Conservation (phyloP, 768 basidiomycete genomes). For the Solioccasus polychromus region DNA sequence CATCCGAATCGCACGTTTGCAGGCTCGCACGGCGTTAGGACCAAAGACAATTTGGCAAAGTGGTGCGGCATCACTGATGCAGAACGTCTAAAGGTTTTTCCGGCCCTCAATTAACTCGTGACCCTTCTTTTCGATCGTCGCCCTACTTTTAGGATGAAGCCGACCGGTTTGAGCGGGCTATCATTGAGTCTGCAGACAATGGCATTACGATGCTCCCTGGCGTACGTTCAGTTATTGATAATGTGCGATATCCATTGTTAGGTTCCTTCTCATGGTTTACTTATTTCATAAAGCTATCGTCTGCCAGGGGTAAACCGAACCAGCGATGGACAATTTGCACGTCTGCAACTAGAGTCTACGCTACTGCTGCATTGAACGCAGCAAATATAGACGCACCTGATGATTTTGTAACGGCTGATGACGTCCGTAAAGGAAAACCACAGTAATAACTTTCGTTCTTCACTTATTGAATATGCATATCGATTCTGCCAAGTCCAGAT, state of each 20-base stretch:
- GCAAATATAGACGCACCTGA: slow-evolving; percentile 69
- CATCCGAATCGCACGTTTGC: slow-evolving; percentile 2
- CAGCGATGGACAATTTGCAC: slow-evolving; percentile 89
- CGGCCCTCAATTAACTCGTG: background rate
- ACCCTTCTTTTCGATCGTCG: slow-evolving; percentile 6
- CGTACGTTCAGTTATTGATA: slow-evolving; percentile 53
- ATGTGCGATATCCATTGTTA: slow-evolving; percentile 35
- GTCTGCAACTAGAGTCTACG: slow-evolving; percentile 77
- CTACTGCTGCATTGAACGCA: slow-evolving; percentile 62
- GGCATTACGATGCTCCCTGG: slow-evolving; percentile 77
- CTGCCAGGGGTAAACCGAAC: slow-evolving; percentile 38
- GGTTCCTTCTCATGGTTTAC: background rate
- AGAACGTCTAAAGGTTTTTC: slow-evolving; percentile 62
- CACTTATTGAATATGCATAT: background rate
- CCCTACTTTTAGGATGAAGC: slow-evolving; percentile 54
- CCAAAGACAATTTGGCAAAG: slow-evolving; percentile 72
- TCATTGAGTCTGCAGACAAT: slow-evolving; percentile 56
- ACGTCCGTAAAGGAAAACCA: slow-evolving; percentile 82
- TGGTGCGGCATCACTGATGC: slow-evolving; percentile 69
- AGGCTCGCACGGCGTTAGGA: slow-evolving; percentile 83
- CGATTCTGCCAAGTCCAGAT: slow-evolving; percentile 55
- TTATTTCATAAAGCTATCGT: slow-evolving; percentile 28
- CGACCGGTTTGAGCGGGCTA: slow-evolving; percentile 75
- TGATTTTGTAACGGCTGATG: slow-evolving; percentile 78
- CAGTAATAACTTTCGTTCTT: slow-evolving; percentile 37